Base-by-base conservation (phyloP, 371 early-diverging fungal species). In the Mycotypha africana region DNA sequence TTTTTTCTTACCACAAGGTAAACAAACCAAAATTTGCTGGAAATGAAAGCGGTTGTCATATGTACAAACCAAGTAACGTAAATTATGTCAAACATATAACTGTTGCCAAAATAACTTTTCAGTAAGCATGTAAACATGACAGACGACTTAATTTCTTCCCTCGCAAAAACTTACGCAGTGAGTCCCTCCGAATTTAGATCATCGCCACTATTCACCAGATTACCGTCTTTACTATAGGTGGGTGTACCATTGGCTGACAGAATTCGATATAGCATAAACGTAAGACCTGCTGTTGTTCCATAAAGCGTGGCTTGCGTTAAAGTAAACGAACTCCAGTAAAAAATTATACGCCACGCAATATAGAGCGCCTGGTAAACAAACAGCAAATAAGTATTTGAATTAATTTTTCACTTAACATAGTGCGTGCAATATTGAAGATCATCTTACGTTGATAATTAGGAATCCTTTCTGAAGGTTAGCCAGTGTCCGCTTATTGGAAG, bases 41-140 rank as follows among this genome's bases (percentile, higher is more conserved):
- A 81, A 19, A 74, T 60, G 28, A 84, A 65, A 39, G 88, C 74
- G 25, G 85, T 83, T 15, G 79, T 70, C 32, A 87, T 56, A 52
- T 88, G 88, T 17, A 83, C 82, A 48, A 82, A 74, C 91, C 91
- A 90, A 17, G 89, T 85, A 24, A 90, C 71, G 51, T 90, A 89
- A 44, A 90, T 83, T 38, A 88, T 81, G 49, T 90, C 91, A 62
- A 90, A 89, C 71, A 87, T 84, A 53, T 89, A 88, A 6, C 84
- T 84, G 49, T 32, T 3, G 14, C n/a, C n/a, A n/a, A n/a, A n/a
- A n/a, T n/a, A n/a, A n/a, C n/a, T n/a, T n/a, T n/a, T n/a, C n/a
- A n/a, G n/a, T n/a, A n/a, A n/a, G n/a, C n/a, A n/a, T n/a, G n/a
- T n/a, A n/a, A n/a, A n/a, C n/a, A n/a, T n/a, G n/a, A n/a, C n/a